Evolutionary conservation across 106 monocot genomes (phyloP).

Genomic region (Allium cepa): DNA sequence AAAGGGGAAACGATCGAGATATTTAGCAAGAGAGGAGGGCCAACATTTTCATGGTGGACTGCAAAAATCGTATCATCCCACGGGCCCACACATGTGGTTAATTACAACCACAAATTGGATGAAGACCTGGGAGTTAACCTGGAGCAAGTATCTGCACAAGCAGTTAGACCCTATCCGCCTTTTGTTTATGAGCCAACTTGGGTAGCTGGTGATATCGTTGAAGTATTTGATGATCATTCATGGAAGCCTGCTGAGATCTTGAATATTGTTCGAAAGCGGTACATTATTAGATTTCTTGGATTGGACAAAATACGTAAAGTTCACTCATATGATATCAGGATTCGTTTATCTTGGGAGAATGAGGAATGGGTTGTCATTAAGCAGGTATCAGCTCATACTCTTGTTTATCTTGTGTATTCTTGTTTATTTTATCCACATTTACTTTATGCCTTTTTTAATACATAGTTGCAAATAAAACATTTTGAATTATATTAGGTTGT

Average conservation of each 20-base stretch:
- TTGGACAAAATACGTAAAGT: background rate
- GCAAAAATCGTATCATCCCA: slow-evolving; percentile 38
- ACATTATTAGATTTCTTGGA: slow-evolving; percentile 20
- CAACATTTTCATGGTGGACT: slow-evolving; percentile 26
- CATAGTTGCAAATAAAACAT: no score
- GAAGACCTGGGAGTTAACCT: background rate
- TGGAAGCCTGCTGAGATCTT: slow-evolving; percentile 42
- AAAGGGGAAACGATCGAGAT: slow-evolving; percentile 45
- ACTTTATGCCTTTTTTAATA: background rate
- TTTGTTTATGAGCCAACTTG: background rate
- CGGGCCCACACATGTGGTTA: slow-evolving; percentile 23
- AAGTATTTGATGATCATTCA: slow-evolving; percentile 23
- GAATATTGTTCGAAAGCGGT: background rate
- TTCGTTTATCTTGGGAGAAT: slow-evolving; percentile 9
- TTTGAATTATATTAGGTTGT: background rate
- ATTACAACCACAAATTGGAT: slow-evolving; percentile 11
- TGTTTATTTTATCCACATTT: no score
- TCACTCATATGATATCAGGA: slow-evolving; percentile 4
- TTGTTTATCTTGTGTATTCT: background rate
- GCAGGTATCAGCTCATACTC: slow-evolving; percentile 11
- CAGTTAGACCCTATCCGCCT: slow-evolving; percentile 45
- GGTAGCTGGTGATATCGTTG: slow-evolving; percentile 41
- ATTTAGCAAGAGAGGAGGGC: slow-evolving; percentile 16
- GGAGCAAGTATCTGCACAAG: slow-evolving; percentile 25
- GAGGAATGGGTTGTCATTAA: slow-evolving; percentile 20